phyloP scores from a whole-genome alignment of 805 yeast species.

The Kodamaea hsintzibuensis region DNA sequence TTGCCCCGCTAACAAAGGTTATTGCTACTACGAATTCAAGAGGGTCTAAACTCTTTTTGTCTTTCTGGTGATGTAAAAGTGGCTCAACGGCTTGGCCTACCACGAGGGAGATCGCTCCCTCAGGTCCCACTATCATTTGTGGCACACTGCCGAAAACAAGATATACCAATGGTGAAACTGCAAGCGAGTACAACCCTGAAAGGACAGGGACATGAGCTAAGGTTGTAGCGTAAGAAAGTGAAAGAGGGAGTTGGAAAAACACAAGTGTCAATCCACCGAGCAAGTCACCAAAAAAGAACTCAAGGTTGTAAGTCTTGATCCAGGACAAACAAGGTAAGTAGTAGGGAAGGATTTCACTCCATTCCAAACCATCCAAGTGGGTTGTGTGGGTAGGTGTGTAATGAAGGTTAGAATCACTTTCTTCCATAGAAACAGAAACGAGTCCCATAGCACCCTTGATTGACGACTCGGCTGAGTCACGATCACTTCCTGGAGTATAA shows the following conservation, averaged over 20 bases:
- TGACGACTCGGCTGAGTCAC: background rate
- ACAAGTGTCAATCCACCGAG: conserved; percentile 87
- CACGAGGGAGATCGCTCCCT: conserved; percentile 45
- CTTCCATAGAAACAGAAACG: background rate
- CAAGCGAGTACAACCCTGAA: conserved; percentile 41
- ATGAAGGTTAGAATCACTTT: conserved; percentile 10
- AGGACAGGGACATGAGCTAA: conserved; percentile 45
- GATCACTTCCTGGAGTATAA: background rate
- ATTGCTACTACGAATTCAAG: conserved; percentile 62
- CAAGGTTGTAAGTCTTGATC: conserved; percentile 52
- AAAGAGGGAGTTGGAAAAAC: conserved; percentile 87
- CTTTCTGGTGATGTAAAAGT: conserved; percentile 32
- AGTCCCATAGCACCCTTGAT: background rate
- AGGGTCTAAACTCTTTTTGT: conserved; percentile 35
- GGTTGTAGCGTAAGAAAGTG: conserved; percentile 46
- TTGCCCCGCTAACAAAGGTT: conserved; percentile 73
- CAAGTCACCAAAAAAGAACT: conserved; percentile 57
- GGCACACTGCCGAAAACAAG: conserved; percentile 46
- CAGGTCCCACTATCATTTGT: conserved; percentile 49
- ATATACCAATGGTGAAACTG: conserved; percentile 41
- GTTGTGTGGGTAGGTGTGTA: conserved; percentile 25
- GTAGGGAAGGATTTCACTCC: conserved; percentile 49
- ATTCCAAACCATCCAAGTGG: conserved; percentile 22
- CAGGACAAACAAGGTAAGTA: conserved; percentile 69
- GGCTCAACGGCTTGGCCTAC: conserved; percentile 51